phyloP scores from a whole-genome alignment of 352 stramenopile genomes.

The Globisporangium nodosum region DNA sequence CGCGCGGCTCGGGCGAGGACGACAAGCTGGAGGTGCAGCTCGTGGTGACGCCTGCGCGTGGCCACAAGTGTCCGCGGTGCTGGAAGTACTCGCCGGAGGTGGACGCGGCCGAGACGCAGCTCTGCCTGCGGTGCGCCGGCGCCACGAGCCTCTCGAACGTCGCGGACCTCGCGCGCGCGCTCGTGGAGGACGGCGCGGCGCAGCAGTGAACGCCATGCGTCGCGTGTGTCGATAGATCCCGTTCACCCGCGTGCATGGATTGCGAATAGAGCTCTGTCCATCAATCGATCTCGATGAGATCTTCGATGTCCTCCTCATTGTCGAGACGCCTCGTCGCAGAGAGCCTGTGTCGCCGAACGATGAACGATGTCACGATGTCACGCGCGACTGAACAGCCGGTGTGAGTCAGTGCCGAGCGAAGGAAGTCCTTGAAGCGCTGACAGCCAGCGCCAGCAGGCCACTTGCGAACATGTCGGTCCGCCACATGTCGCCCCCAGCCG shows the following conservation, averaged over 20 bases:
- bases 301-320: not conserved
- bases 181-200: constrained; percentile 19
- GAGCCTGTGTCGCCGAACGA: too few species aligned
- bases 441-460: not conserved
- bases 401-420: too few species aligned
- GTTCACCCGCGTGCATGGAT: too few species aligned
- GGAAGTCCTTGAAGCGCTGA: not conserved
- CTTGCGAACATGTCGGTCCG: too few species aligned
- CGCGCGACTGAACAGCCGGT: not conserved
- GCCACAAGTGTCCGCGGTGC: constrained; percentile 86
- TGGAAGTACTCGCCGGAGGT: constrained; percentile 79
- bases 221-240: not conserved
- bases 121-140: constrained; percentile 48
- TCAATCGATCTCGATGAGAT: too few species aligned
- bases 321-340: not conserved
- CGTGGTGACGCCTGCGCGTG: constrained; percentile 49
- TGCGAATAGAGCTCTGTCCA: too few species aligned
- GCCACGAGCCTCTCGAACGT: constrained; percentile 46
- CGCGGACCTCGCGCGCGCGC: constrained; percentile 32
- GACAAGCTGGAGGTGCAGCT: constrained; percentile 46
- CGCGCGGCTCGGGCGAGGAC: constrained; percentile 16
- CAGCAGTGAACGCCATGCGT: not conserved
- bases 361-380: not conserved
- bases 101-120: constrained; percentile 38
- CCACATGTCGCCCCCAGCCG: not conserved